Percentiles rank a stretch among this genome's conserved stretches.
These are phyloP conservation scores for Melampsora americana DNA, from an alignment of 1,284 basidiomycete species.

Conservation along the genomic window DNA sequence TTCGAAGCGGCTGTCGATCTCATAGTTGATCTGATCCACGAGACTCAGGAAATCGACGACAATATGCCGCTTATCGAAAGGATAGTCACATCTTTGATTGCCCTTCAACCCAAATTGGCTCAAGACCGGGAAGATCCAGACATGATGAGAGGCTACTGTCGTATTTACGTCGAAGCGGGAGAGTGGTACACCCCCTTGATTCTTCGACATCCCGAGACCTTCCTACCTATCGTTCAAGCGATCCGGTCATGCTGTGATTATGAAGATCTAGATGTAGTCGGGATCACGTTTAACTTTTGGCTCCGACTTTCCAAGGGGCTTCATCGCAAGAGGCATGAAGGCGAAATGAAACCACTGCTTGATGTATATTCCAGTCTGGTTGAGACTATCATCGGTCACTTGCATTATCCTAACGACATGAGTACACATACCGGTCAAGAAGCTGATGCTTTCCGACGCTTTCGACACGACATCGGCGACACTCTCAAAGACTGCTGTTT, in stretches of 20 bases:
- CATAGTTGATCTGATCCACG: slow-evolving; percentile 91
- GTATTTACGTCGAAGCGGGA: slow-evolving; percentile 90
- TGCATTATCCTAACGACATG: slow-evolving; percentile 80
- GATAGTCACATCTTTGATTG: slow-evolving; percentile 77
- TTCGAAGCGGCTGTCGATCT: slow-evolving; percentile 91
- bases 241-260: slow-evolving; percentile 92
- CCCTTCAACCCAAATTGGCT: slow-evolving; percentile 65
- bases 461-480: slow-evolving; percentile 97
- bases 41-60: slow-evolving; percentile 95
- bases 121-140: slow-evolving; percentile 63
- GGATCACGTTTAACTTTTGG: slow-evolving; percentile 99
- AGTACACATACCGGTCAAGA: slow-evolving; percentile 72
- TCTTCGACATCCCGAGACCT: slow-evolving; percentile 79
- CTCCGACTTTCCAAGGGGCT: slow-evolving; percentile 81
- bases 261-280: slow-evolving; percentile 90
- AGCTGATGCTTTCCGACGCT: slow-evolving; percentile 85
- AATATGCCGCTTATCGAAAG: slow-evolving; percentile 83
- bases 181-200: slow-evolving; percentile 91
- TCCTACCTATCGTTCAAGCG: slow-evolving; percentile 89
- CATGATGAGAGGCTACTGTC: slow-evolving; percentile 81
- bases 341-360: slow-evolving; percentile 62
- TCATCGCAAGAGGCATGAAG: slow-evolving; percentile 59
- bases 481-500: slow-evolving; percentile 98
- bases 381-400: slow-evolving; percentile 79
- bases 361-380: slow-evolving; percentile 81